A percentile compares a stretch with the other conserved stretches of the same genome.
phyloP scores from a whole-genome alignment of 495 filamentous ascomycete genomes.

The Rhypophila decipiens region DNA sequence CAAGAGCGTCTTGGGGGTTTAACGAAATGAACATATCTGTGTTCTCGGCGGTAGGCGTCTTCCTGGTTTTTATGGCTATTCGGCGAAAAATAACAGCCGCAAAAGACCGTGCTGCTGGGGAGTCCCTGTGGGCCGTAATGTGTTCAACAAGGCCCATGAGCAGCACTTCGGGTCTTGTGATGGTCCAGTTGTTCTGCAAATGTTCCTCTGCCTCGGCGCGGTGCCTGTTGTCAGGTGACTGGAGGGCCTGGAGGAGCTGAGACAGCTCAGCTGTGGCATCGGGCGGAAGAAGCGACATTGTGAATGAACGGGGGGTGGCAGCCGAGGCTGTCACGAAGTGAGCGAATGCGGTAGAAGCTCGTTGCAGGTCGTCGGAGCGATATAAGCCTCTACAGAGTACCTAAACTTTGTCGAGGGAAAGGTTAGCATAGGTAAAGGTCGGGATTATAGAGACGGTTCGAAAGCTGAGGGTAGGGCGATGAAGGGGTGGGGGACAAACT shows the following conservation, averaged over 20 bases:
- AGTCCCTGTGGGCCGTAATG: constrained; percentile 55
- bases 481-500: not conserved
- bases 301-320: constrained; percentile 5
- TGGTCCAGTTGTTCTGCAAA: constrained; percentile 83
- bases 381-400: too few relatives aligned
- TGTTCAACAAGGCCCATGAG: constrained; percentile 94
- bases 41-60: constrained; percentile 62
- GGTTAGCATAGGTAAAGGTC: not conserved
- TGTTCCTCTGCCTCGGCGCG: constrained; percentile 83
- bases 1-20: constrained; percentile 58
- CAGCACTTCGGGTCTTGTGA: constrained; percentile 70
- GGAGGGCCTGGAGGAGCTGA: constrained; percentile 77
- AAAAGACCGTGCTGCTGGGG: constrained; percentile 73
- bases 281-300: constrained; percentile 78
- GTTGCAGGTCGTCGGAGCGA: not conserved
- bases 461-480: not conserved
- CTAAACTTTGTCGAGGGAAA: not conserved
- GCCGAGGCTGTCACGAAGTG: not conserved
- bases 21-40: constrained; percentile 80
- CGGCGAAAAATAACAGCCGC: constrained; percentile 91
- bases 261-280: constrained; percentile 76
- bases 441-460: too few relatives aligned
- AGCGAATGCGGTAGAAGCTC: not conserved
- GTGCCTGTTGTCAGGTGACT: constrained; percentile 81
- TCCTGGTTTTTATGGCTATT: constrained; percentile 81